Percentiles rank a stretch among this genome's conserved stretches.
Evolutionary conservation across 2,329 filamentous ascomycete genomes (phyloP).

Genomic region (Cordyceps cicadae): DNA sequence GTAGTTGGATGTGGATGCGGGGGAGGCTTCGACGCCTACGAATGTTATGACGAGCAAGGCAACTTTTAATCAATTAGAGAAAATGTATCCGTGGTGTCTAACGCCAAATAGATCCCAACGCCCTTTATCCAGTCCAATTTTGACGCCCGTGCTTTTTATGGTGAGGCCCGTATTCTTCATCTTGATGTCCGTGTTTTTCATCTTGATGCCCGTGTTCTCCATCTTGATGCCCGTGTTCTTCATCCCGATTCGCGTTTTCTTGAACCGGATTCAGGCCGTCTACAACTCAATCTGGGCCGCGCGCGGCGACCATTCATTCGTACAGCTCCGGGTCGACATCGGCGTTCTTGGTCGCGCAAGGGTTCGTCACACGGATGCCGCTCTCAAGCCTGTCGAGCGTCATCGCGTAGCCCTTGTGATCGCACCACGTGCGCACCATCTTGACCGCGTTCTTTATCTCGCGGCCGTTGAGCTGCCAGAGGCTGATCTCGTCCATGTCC

Average conservation of each 20-base stretch:
- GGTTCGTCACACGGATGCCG: constrained; percentile 37
- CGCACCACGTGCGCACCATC: constrained; percentile 38
- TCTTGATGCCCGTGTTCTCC: too few relatives aligned
- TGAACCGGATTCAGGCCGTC: too few relatives aligned
- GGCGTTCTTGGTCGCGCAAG: constrained; percentile 30
- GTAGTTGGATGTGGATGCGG: neutral
- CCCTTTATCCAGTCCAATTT: neutral
- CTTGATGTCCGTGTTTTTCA: too few relatives aligned
- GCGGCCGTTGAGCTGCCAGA: constrained; percentile 36
- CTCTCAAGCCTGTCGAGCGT: constrained; percentile 34
- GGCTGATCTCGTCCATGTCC: constrained; percentile 30
- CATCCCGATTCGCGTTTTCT: too few relatives aligned
- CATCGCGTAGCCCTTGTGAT: constrained; percentile 34
- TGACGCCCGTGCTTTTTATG: neutral
- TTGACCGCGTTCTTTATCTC: constrained; percentile 41
- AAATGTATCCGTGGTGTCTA: neutral
- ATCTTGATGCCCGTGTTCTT: too few relatives aligned
- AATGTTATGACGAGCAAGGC: neutral
- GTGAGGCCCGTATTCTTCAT: too few relatives aligned
- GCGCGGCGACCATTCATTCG: neutral
- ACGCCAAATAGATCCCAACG: neutral
- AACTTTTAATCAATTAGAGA: neutral
- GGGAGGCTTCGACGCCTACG: neutral
- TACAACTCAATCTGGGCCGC: too few relatives aligned
- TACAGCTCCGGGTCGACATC: constrained; percentile 12